Conservation (phyloP, 257 asterid species). For the Solanum lycopersicoides region DNA sequence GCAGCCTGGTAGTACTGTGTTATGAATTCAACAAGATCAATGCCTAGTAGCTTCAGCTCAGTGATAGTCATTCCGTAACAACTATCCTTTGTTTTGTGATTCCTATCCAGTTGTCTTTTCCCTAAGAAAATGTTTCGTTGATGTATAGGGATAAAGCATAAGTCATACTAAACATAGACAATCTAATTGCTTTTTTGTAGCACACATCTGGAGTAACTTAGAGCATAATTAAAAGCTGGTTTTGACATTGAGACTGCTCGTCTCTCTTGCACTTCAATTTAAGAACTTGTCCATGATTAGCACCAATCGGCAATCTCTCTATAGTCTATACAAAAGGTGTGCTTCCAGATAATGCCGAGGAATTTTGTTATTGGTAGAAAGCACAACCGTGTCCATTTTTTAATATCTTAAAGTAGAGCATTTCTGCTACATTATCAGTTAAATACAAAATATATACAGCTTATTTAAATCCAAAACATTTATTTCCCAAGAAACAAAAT, state of each 20-base stretch:
- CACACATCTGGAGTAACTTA: background rate
- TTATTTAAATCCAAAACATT: background rate
- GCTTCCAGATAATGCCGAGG: background rate
- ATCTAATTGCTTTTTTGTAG: background rate
- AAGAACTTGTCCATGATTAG: background rate
- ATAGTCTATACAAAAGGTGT: background rate
- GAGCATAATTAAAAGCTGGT: background rate
- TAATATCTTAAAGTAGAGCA: background rate
- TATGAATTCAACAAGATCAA: background rate
- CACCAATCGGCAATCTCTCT: background rate
- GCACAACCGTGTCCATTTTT: background rate
- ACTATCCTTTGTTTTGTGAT: background rate
- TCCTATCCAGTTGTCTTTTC: background rate
- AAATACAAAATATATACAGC: background rate
- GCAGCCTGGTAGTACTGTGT: background rate
- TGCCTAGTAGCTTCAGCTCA: background rate
- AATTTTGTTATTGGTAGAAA: background rate
- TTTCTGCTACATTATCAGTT: background rate
- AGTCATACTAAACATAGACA: background rate
- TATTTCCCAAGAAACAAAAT: background rate
- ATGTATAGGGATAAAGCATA: background rate
- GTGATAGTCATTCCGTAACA: background rate
- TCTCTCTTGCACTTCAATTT: background rate
- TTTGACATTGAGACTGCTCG: background rate
- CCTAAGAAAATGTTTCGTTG: background rate